Base-by-base conservation (phyloP, 345 rosid genomes). In the Aquilaria sinensis region DNA sequence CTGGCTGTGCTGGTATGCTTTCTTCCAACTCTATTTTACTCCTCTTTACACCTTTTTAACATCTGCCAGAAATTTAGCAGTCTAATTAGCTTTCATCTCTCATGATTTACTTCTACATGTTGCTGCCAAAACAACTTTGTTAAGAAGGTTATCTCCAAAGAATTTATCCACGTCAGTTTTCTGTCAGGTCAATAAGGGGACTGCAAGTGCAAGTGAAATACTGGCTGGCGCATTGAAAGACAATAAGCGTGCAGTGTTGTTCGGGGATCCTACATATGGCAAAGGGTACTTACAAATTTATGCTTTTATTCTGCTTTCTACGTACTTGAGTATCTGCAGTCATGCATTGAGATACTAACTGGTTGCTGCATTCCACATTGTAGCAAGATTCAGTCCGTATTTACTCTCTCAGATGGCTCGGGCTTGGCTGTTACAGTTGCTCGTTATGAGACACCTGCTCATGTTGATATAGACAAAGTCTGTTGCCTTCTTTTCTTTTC, bases 131-230 rank as follows among this genome's bases (percentile, higher is more conserved):
- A 54, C 2, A 9, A 54, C 11, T 29, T 10, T 2, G 8, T 9
- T 5, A 37, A 37, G 51, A 63, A 23, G 14, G 60, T 45, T 12
- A 49, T 53, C 37, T 34, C 63, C 2, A 10, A 14, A 50, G 29
- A 45, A 56, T 56, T 57, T 45, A 9, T 51, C 54, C 10, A 15
- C 61, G 51, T 37, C 63, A 71, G 33, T 54, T 67, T 71, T 56
- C 34, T 58, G 46, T 57, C 73, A 90, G 97, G 98, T 94, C 68
- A 94, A 94, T 83, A 94, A 88, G 77, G 99, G 99, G 23, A 90
- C 96, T 0, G 99, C 99, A 0, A 94, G 99, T 67, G 97, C 97
- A n/a, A 94, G 99, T 29, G 95, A 94, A 75, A 88, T 94, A 74
- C 66, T 90, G 68, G 97, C 97, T 10, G 93, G 93, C 16, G 99